A percentile compares a stretch with the other conserved stretches of the same genome.
These are phyloP conservation scores for Lipomyces yamadae DNA, from an alignment of 805 yeast species.

Conservation along the genomic window DNA sequence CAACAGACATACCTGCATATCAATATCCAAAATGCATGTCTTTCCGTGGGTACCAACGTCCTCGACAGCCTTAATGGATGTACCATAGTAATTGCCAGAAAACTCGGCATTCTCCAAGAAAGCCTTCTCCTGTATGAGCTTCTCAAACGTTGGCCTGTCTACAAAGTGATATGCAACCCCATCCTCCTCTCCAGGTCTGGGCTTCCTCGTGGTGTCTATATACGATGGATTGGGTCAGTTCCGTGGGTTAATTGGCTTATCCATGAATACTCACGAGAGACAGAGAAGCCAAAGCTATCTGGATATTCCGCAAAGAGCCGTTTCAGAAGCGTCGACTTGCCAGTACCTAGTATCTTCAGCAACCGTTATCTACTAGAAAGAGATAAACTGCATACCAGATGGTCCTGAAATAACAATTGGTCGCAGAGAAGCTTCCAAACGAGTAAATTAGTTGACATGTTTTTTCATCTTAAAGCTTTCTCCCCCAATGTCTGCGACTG, in stretches of 20 bases:
- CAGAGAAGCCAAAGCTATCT: constrained; percentile 87
- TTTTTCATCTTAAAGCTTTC: not conserved
- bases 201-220: constrained; percentile 82
- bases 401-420: constrained; percentile 98
- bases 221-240: not conserved
- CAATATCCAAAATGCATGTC: constrained; percentile 92
- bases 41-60: constrained; percentile 60
- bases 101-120: constrained; percentile 98
- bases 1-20: constrained; percentile 67
- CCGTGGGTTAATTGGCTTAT: not conserved
- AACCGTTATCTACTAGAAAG: not conserved
- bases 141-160: constrained; percentile 77
- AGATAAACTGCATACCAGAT: constrained; percentile 55
- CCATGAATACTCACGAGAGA: constrained; percentile 57
- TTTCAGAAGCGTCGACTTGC: constrained; percentile 92
- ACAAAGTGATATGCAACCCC: constrained; percentile 90
- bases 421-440: constrained; percentile 26
- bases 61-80: constrained; percentile 83
- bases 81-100: constrained; percentile 97
- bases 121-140: constrained; percentile 69
- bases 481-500: too few species aligned
- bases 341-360: constrained; percentile 61
- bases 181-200: constrained; percentile 88
- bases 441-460: not conserved
- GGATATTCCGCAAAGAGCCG: constrained; percentile 90